Base-by-base conservation (phyloP, 169 alveolate genomes). In the Plasmodium gaboni region DNA sequence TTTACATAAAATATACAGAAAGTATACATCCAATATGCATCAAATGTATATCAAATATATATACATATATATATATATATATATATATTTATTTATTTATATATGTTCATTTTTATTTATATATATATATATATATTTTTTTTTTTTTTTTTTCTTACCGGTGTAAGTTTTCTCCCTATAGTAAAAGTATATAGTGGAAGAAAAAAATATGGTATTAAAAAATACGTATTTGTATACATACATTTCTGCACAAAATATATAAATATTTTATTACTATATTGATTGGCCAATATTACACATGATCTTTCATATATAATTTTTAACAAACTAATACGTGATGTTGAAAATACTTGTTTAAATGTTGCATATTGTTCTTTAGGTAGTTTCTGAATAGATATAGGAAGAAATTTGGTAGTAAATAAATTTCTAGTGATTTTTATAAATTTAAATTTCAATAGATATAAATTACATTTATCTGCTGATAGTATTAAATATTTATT, bases 301-400 rank as follows among this genome's bases (percentile, higher is more conserved):
- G 92, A 86, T 53, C 72, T 86, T 61, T 86, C 92, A 63, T 86
- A 70, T 17, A 86, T 72, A 38, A 86, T 72, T 86, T 86, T 86
- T 74, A 86, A 86, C 2, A 86, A 53, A 71, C 85, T 86, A 72
- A 86, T 61, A 19, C 92, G 92, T 19, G 92, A 86, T 13, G 87
- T 51, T 19, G 59, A 32, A 53, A 46, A 59, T 8, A 63, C 65
- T 15, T 55, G 10, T n/a, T 64, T 17, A 19, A 71, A 44, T 48
- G 60, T 69, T 38, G 8, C 46, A 38, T 38, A 38, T 7, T 57
- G 46, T 61, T 63, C 80, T 63, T 57, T 42, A 4, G 92, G 92
- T 48, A 55, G 24, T 65, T 24, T 22, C 64, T 60, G 72, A 60
- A 70, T 57, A 8, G 44, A 5, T 86, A 86, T 46, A 22, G 71